A percentile compares a stretch with the other conserved stretches of the same genome.
Evolutionary conservation across 257 asterid genomes (phyloP).

Genomic region (Solanum rostratum): DNA sequence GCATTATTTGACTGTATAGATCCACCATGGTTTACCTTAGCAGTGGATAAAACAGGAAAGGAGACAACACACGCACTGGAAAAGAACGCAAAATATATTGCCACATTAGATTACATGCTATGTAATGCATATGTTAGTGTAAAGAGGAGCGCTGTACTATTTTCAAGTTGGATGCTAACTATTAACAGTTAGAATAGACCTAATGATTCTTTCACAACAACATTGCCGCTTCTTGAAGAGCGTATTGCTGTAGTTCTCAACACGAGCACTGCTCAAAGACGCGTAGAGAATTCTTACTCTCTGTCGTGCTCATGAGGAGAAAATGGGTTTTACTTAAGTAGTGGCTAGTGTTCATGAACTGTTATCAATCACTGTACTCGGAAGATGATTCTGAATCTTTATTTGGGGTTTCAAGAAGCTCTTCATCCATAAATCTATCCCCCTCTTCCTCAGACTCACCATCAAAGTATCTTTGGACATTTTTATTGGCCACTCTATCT

Average conservation of each 20-base stretch:
- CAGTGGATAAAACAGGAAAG: not conserved
- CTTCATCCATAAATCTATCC: conserved; percentile 18
- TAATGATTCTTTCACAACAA: not conserved
- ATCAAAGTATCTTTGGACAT: conserved; percentile 25
- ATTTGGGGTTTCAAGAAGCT: conserved; percentile 14
- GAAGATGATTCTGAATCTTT: conserved; percentile 39
- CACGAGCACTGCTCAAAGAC: not conserved
- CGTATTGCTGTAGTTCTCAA: not conserved
- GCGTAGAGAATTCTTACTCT: not conserved
- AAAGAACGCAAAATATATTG: not conserved
- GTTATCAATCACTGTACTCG: conserved; percentile 44
- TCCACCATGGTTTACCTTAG: too few relatives aligned
- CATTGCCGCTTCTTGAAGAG: not conserved
- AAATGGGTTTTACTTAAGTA: not conserved
- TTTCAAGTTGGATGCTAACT: not conserved
- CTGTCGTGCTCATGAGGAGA: not conserved
- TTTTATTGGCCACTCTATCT: conserved; percentile 13
- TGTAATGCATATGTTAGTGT: not conserved
- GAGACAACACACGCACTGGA: not conserved
- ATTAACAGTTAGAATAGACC: not conserved
- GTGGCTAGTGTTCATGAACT: not conserved
- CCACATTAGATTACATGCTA: not conserved
- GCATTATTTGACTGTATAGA: too few relatives aligned
- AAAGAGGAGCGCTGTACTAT: not conserved
- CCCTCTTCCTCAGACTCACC: conserved; percentile 39